Base-by-base conservation (phyloP, 345 rosid species). In the Sonneratia caseolaris region DNA sequence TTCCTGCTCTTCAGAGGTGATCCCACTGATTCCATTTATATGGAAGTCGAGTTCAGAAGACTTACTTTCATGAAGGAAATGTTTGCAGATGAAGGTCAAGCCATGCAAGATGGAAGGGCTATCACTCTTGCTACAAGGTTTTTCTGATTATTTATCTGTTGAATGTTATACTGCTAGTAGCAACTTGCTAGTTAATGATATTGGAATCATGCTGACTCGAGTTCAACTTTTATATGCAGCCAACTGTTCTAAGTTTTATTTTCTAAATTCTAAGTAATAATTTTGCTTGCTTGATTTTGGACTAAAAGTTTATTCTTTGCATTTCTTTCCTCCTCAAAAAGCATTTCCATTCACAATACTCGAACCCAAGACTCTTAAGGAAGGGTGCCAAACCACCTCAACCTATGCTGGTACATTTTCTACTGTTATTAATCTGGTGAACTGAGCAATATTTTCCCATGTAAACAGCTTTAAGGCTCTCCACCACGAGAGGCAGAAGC, bases 1-100 rank as follows among this genome's bases (percentile, higher is more conserved):
- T 92, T 85, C 85, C 81, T 95, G 82, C 97, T 95, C 74, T 90
- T 95, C 75, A 89, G 81, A 76, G 99, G 99, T 51, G 98, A 95
- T 70, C 91, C 86, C n/a, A 70, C 86, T 1, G 99, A 95, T 86
- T 92, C 96, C 55, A 87, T 90, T 68, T 95, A 95, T 86, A 81
- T 90, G 72, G 99, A 86, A 76, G 99, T 95, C 42, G 99, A 95
- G 87, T 82, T 85, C 53, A 86, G 96, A 76, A 85, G 97, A 72
- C 97, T 95, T 69, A 84, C 87, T 68, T 95, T 87, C 85, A 88
- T 95, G 75, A 85, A 89, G 81, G 93, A 92, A 75, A 82, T 86
- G 68, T 84, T 92, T 80, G 84, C 91, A 77, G 85, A 70, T 42
- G 91, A 91, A 73, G 84, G 78, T 76, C 84, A 83, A 49, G 84